Evolutionary conservation across 2,329 filamentous ascomycete genomes (phyloP).

Genomic region (Microcyclospora pomicola): DNA sequence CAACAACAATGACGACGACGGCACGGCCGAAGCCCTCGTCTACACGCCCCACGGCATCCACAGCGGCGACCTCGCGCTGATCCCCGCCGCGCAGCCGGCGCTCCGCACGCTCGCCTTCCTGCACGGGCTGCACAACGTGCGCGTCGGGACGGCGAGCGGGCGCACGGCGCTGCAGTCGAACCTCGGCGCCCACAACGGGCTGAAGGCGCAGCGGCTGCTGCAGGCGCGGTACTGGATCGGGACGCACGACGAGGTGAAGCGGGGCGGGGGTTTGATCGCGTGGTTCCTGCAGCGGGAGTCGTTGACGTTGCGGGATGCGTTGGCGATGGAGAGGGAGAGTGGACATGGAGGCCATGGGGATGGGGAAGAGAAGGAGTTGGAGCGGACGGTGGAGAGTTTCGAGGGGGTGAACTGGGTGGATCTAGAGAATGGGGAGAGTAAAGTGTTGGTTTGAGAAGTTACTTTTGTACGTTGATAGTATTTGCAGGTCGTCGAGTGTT

Average conservation of each 20-base stretch:
- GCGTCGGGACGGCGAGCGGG: slow-evolving; percentile 23
- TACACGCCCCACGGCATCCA: slow-evolving; percentile 52
- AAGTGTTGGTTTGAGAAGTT: slow-evolving; percentile 31
- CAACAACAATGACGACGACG: not conserved
- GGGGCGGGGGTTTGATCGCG: slow-evolving; percentile 42
- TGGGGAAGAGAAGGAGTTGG: slow-evolving; percentile 21
- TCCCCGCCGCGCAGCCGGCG: slow-evolving; percentile 32
- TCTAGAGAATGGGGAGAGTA: slow-evolving; percentile 42
- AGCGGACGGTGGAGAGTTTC: slow-evolving; percentile 22
- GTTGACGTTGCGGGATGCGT: slow-evolving; percentile 33
- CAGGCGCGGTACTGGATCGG: slow-evolving; percentile 49
- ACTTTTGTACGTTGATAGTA: not conserved
- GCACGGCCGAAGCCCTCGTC: slow-evolving; percentile 40
- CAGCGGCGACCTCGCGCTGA: slow-evolving; percentile 28
- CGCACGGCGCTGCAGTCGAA: slow-evolving; percentile 43
- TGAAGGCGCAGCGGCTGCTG: slow-evolving; percentile 40
- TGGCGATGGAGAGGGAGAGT: slow-evolving; percentile 31
- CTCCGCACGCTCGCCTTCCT: slow-evolving; percentile 45
- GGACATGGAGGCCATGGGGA: slow-evolving; percentile 17
- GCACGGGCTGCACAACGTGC: slow-evolving; percentile 51
- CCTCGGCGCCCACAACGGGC: slow-evolving; percentile 48
- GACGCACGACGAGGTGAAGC: slow-evolving; percentile 53
- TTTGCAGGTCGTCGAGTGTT: too few species aligned
- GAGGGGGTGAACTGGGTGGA: slow-evolving; percentile 37
- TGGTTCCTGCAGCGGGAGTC: slow-evolving; percentile 33